Base-by-base conservation (phyloP, 768 basidiomycete species). In the Termitomyces sp. region DNA sequence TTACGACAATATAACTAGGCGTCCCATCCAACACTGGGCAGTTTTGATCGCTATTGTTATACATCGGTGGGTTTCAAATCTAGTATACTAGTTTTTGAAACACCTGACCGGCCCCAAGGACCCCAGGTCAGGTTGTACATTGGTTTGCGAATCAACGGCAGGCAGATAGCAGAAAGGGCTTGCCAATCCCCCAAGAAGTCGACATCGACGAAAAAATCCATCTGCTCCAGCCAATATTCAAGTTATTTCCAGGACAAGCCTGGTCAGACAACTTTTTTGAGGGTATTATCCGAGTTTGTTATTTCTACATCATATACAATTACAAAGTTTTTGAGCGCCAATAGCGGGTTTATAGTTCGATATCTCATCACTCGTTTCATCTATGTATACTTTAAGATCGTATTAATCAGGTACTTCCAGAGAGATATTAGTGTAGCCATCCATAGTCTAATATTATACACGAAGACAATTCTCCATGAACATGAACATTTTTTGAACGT, bases 81-180 rank as follows among this genome's bases (percentile, higher is more conserved):
- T n/a, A 49, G 8, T 49, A 60, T 35, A 38, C 39, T 36, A 57
- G 33, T 51, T 40, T 46, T 52, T 20, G 7, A 28, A 24, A 4
- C 28, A 35, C 28, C 39, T 54, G 53, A 39, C 55, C 33, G 45
- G 24, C 42, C 42, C 54, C 52, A 68, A 85, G 84, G 64, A 79
- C 84, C 52, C 84, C 83, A 67, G 81, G 80, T 66, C 85, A 86
- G 70, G 80, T 87, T 58, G 85, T 84, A 72, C 86, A 86, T 64
- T 87, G 86, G 85, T 88, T 88, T 62, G 84, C 84, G 5, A 88
- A 88, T 70, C 80, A 85, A 71, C 79, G 86, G 46, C 86, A 79
- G 33, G 39, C 24, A 28, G 51, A 54, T 48, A 42, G 39, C 36
- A 52, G 51, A 38, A 40, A 36, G 9, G 49, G 49, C 3, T 7